phyloP scores from a whole-genome alignment of 2,329 filamentous ascomycete genomes.

The Rugonectria rugulosa region DNA sequence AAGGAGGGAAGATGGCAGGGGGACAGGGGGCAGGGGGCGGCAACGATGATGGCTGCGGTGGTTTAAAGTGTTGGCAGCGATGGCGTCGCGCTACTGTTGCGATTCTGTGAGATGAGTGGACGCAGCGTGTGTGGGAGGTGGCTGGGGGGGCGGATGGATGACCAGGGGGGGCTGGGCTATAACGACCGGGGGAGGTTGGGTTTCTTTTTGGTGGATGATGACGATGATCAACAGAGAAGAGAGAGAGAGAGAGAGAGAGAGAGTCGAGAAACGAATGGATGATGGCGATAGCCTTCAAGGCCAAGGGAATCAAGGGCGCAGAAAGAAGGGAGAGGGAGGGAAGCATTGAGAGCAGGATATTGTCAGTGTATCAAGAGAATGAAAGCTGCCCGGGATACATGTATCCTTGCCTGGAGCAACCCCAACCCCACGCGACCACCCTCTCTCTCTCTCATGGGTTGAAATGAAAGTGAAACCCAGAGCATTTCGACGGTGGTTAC shows the following conservation, averaged over 20 bases:
- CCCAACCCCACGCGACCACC: not conserved
- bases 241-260: not conserved
- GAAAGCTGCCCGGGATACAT: not conserved
- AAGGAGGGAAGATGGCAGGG: not conserved
- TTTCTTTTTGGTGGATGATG: conserved; percentile 1
- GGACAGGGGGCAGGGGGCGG: conserved; percentile 12
- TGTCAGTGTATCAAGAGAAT: no score
- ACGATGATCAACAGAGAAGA: not conserved
- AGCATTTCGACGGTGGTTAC: no score
- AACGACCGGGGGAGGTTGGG: no score
- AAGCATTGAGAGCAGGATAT: no score
- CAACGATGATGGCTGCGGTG: conserved; percentile 1
- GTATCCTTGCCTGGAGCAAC: not conserved
- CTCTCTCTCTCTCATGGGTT: no score
- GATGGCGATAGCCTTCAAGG: no score
- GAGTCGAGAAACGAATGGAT: not conserved
- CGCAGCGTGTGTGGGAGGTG: not conserved
- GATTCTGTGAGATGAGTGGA: conserved; percentile 6
- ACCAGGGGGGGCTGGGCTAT: not conserved
- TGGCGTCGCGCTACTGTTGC: conserved; percentile 14
- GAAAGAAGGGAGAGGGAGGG: no score
- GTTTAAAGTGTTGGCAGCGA: conserved; percentile 17
- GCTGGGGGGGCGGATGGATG: not conserved
- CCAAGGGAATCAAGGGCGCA: no score
- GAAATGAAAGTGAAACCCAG: not conserved